phyloP scores from a whole-genome alignment of 306 rosid genomes.

The Medicago ruthenica region DNA sequence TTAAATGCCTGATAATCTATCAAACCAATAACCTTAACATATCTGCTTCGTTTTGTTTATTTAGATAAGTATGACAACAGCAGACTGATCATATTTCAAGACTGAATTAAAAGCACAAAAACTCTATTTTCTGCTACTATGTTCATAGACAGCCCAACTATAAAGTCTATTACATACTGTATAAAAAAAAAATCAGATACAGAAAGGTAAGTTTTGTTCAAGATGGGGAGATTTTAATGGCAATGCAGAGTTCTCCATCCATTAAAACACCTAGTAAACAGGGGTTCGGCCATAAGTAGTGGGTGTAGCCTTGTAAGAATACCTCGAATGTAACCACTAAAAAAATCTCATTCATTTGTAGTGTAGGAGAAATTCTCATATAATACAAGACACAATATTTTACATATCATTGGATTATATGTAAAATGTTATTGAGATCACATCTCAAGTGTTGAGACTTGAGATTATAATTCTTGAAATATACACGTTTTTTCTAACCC shows the following conservation, averaged over 20 bases:
- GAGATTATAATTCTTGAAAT: not conserved
- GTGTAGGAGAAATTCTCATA: not conserved
- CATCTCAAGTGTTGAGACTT: not conserved
- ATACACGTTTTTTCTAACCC: constrained; percentile 8
- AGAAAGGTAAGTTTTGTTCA: constrained; percentile 18
- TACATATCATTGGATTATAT: not conserved
- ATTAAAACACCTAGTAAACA: not conserved
- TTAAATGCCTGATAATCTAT: constrained; percentile 1
- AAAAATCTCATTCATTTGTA: not conserved
- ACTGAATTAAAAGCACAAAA: constrained; percentile 11
- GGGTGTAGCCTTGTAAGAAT: not conserved
- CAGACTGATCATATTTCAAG: constrained; percentile 10
- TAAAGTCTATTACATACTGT: not conserved
- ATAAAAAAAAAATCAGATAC: not conserved
- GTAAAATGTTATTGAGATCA: constrained; percentile 3
- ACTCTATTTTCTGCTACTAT: not conserved
- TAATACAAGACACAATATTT: not conserved
- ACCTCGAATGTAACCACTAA: not conserved
- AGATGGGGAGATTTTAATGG: not conserved
- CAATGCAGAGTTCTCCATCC: constrained; percentile 19
- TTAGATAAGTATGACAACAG: not conserved
- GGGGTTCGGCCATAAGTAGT: constrained; percentile 12
- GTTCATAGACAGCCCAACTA: not conserved
- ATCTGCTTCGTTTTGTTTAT: constrained; percentile 12
- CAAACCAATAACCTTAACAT: constrained; percentile 19